phyloP scores from a whole-genome alignment of 208 protist species.

The Phytomonas francai region DNA sequence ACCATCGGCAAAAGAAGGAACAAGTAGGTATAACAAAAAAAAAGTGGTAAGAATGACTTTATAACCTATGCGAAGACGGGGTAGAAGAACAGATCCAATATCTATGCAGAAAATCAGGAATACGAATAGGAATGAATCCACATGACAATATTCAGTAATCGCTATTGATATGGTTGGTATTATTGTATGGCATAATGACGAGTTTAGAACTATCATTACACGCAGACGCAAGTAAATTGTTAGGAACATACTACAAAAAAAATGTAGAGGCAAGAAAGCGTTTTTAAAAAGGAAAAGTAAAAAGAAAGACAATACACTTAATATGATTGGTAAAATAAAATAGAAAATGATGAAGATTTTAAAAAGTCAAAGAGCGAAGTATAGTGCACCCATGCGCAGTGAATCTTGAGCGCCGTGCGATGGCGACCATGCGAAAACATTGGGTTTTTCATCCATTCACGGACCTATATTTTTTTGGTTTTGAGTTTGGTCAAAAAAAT shows the following conservation, averaged over 20 bases:
- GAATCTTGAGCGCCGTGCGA: constrained; percentile 1
- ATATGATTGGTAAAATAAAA: constrained; percentile 6
- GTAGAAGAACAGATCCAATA: background rate
- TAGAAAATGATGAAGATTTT: background rate
- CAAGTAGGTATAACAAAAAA: background rate
- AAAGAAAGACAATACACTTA: constrained; percentile 4
- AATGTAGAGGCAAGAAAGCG: constrained; percentile 8
- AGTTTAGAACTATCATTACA: background rate
- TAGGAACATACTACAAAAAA: constrained; percentile 5
- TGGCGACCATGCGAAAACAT: background rate
- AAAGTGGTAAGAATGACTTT: background rate
- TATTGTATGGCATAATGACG: background rate
- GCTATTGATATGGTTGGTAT: background rate
- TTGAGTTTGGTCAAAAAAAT: background rate
- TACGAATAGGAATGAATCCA: background rate
- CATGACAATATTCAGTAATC: background rate
- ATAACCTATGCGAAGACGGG: background rate
- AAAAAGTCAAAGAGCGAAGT: background rate
- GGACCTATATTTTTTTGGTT: background rate
- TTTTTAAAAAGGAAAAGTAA: constrained; percentile 4
- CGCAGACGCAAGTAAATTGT: background rate
- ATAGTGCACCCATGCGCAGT: background rate
- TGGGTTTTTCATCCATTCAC: background rate
- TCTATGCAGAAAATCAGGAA: background rate
- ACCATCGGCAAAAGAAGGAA: background rate